Conservation (phyloP, 2,329 filamentous ascomycete genomes). For the Tolypocladium paradoxum region DNA sequence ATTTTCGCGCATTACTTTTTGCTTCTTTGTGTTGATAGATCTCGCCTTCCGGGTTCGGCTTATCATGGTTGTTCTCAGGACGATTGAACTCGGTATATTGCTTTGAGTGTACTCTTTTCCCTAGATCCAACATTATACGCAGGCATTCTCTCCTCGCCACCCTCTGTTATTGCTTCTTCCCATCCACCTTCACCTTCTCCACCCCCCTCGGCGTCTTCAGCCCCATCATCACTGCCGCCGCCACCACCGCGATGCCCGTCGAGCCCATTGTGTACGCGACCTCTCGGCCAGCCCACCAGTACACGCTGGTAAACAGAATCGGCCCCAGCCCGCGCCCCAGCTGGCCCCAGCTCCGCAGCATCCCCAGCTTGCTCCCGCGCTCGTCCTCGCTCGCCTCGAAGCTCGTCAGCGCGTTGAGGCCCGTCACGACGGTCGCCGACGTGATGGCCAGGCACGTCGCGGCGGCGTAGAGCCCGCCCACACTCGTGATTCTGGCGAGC, state of each 20-base stretch:
- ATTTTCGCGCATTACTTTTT: fast-evolving
- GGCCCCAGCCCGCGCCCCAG: slow-evolving; percentile 79
- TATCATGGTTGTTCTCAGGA: background rate
- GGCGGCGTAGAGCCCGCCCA: slow-evolving; percentile 65
- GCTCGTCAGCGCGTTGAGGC: slow-evolving; percentile 81
- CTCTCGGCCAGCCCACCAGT: slow-evolving; percentile 95
- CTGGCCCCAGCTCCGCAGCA: slow-evolving; percentile 74
- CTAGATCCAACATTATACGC: background rate
- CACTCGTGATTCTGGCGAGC: slow-evolving; percentile 57
- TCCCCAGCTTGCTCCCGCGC: slow-evolving; percentile 76
- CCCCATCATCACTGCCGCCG: slow-evolving; percentile 56
- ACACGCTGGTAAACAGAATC: slow-evolving; percentile 83
- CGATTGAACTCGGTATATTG: too few species aligned
- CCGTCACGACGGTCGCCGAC: slow-evolving; percentile 88
- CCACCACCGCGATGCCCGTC: slow-evolving; percentile 66
- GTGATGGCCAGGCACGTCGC: slow-evolving; percentile 80
- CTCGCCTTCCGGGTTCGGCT: background rate
- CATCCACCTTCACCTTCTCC: slow-evolving; percentile 5
- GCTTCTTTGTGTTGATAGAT: background rate
- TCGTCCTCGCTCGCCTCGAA: slow-evolving; percentile 76
- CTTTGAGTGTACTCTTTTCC: background rate
- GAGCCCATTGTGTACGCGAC: slow-evolving; percentile 75
- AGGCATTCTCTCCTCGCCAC: background rate
- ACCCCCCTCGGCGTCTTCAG: slow-evolving; percentile 50
- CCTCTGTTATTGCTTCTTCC: slow-evolving; percentile 2